Evolutionary conservation across 2,329 filamentous ascomycete species (phyloP).

Genomic region (Knoxdaviesia proteae): DNA sequence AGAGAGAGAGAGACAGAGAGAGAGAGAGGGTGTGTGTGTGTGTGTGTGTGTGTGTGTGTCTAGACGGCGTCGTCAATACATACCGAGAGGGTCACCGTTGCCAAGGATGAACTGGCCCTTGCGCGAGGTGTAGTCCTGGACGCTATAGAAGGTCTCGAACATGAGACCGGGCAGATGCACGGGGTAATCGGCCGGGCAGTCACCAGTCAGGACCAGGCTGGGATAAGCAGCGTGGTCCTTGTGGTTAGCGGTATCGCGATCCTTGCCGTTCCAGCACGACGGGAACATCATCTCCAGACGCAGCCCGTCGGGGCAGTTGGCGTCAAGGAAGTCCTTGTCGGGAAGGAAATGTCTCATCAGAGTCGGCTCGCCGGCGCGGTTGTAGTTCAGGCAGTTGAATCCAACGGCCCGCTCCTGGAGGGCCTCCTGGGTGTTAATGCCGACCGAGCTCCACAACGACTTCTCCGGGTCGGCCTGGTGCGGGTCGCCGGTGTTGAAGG

Average conservation of each 20-base stretch:
- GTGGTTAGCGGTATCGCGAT: conserved; percentile 33
- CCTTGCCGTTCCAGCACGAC: conserved; percentile 67
- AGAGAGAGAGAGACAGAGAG: neutral
- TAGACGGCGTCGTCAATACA: conserved; percentile 7
- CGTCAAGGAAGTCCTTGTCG: conserved; percentile 58
- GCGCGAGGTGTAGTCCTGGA: conserved; percentile 37
- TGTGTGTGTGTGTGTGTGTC: neutral
- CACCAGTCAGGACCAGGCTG: conserved; percentile 51
- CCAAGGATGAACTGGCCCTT: conserved; percentile 53
- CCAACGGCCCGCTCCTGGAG: conserved; percentile 67
- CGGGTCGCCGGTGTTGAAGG: conserved; percentile 48
- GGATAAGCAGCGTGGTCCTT: conserved; percentile 59
- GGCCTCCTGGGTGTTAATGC: conserved; percentile 43
- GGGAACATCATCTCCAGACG: conserved; percentile 76
- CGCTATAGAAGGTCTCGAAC: conserved; percentile 73
- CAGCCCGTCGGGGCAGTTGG: conserved; percentile 61
- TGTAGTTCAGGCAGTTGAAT: conserved; percentile 90
- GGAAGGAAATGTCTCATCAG: conserved; percentile 69
- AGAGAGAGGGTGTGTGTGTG: neutral
- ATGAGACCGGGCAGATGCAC: conserved; percentile 54
- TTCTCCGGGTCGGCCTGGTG: conserved; percentile 42
- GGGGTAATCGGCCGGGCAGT: conserved; percentile 49
- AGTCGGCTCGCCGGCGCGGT: conserved; percentile 41
- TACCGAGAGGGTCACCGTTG: conserved; percentile 59
- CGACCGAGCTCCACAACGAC: conserved; percentile 44